Percentiles rank a stretch among this genome's conserved stretches.
phyloP scores from a whole-genome alignment of 768 basidiomycete genomes.

The Floccularia luteovirens region DNA sequence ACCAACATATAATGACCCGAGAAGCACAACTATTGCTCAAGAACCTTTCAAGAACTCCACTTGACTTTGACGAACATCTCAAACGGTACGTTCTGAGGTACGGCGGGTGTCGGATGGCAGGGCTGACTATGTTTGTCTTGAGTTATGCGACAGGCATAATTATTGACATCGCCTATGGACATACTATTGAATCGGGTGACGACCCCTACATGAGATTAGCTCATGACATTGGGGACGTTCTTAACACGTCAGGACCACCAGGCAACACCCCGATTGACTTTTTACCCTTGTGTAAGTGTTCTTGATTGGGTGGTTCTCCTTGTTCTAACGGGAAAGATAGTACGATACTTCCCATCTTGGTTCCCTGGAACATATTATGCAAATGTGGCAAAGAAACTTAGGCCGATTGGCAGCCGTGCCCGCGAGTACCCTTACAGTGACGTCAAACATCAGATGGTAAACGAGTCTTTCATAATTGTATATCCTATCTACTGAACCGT shows the following conservation, averaged over 20 bases:
- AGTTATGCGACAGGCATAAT: slow-evolving; percentile 12
- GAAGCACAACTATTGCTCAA: no score
- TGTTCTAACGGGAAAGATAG: background rate
- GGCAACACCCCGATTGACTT: slow-evolving; percentile 10
- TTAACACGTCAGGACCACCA: slow-evolving; percentile 4
- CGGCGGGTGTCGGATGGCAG: no score
- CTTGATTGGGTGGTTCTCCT: background rate
- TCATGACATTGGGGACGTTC: slow-evolving; percentile 1
- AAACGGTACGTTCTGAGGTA: no score
- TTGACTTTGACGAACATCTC: no score
- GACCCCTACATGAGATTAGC: slow-evolving; percentile 9
- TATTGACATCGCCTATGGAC: slow-evolving; percentile 11
- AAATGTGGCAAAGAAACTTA: slow-evolving; percentile 5
- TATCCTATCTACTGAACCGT: background rate
- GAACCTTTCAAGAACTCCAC: no score
- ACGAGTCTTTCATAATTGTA: background rate
- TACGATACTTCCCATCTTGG: slow-evolving; percentile 12
- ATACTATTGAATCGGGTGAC: slow-evolving; percentile 8
- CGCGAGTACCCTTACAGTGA: slow-evolving; percentile 8
- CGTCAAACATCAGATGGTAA: slow-evolving; percentile 10
- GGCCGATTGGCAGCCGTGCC: slow-evolving; percentile 3
- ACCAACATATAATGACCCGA: no score
- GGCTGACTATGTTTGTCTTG: background rate
- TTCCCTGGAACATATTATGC: slow-evolving; percentile 14
- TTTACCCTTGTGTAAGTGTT: slow-evolving; percentile 7